Evolutionary conservation across 2,329 filamentous ascomycete species (phyloP).

Genomic region (Pseudopithomyces maydicus): DNA sequence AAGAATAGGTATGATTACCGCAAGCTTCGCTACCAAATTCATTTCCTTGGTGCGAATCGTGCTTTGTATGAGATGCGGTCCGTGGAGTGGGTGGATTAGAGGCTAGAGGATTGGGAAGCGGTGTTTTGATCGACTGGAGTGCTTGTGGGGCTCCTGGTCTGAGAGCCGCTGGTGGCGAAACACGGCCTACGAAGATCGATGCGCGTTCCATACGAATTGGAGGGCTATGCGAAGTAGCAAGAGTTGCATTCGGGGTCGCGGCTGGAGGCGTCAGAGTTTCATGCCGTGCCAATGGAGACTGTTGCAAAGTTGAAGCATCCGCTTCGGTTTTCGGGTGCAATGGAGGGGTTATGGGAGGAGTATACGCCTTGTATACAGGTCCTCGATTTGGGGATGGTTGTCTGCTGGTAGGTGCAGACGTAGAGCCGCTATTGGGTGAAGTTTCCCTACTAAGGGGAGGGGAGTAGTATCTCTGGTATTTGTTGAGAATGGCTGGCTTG

Average conservation of each 20-base stretch:
- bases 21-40: not conserved
- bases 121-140: not conserved
- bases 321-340: conserved; percentile 8
- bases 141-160: not conserved
- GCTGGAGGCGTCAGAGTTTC: not conserved
- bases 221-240: not conserved
- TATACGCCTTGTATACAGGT: conserved; percentile 29
- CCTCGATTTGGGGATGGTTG: conserved; percentile 11
- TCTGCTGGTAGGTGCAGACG: conserved; percentile 7
- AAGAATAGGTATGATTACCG: not conserved
- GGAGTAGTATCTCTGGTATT: conserved; percentile 20
- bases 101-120: conserved; percentile 2
- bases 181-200: not conserved
- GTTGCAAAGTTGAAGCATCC: not conserved
- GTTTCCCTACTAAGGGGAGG: conserved; percentile 10
- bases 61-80: not conserved
- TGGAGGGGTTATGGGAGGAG: conserved; percentile 15
- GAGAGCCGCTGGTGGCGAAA: not conserved
- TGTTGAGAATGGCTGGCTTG: conserved; percentile 6
- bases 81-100: conserved; percentile 9
- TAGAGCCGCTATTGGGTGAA: conserved; percentile 12
- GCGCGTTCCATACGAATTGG: not conserved
- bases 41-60: conserved; percentile 10
- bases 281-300: not conserved
- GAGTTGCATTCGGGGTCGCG: not conserved